A percentile compares a stretch with the other conserved stretches of the same genome.
phyloP scores from a whole-genome alignment of 768 basidiomycete genomes.

The Tricholoma saponaceum region DNA sequence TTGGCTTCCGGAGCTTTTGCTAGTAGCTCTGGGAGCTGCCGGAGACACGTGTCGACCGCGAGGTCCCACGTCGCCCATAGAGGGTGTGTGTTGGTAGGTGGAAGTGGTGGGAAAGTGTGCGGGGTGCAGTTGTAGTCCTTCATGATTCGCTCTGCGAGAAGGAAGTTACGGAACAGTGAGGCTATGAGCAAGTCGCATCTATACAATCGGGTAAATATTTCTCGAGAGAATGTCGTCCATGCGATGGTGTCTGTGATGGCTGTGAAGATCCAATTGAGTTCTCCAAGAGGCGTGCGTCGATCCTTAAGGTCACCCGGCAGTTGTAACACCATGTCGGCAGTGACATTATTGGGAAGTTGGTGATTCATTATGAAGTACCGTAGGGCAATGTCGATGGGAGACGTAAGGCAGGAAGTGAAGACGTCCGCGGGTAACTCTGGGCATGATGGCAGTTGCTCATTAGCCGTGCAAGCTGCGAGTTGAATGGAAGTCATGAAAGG shows the following conservation, averaged over 20 bases:
- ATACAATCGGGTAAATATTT: conserved; percentile 90
- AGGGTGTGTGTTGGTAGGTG: conserved; percentile 94
- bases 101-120: conserved; percentile 86
- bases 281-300: conserved; percentile 91
- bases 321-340: conserved; percentile 88
- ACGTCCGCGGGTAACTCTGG: conserved; percentile 97
- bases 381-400: conserved; percentile 96
- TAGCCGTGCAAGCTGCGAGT: conserved; percentile 88
- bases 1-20: conserved; percentile 30
- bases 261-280: conserved; percentile 99
- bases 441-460: conserved; percentile 89
- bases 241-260: conserved; percentile 99
- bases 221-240: conserved; percentile 95
- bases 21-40: conserved; percentile 87
- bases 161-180: conserved; percentile 94
- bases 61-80: conserved; percentile 98
- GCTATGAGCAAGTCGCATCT: conserved; percentile 95
- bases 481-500: conserved; percentile 88
- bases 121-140: conserved; percentile 97
- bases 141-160: conserved; percentile 97
- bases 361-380: conserved; percentile 92
- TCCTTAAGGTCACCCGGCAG: conserved; percentile 97
- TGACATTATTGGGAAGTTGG: conserved; percentile 74
- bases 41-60: conserved; percentile 89
- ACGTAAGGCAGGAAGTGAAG: conserved; percentile 96